Base-by-base conservation (phyloP, 345 rosid genomes). In the Pugionium dolabratum region DNA sequence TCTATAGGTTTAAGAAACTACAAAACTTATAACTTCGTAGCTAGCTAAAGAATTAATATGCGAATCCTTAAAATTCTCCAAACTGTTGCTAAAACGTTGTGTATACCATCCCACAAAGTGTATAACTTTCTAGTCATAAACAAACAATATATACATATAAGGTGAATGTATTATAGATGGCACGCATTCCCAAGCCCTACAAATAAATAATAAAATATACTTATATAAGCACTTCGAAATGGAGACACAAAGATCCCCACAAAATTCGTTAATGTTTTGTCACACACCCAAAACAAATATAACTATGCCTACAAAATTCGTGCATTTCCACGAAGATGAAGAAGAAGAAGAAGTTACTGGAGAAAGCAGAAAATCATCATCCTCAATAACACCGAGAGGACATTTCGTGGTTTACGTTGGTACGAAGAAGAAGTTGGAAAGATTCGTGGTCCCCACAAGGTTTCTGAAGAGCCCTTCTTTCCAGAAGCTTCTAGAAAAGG, bases 351-450 rank as follows among this genome's bases (percentile, higher is more conserved):
- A 42, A 41, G 50, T 31, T 29, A 39, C 2, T 4, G 25, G 52
- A 44, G 72, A 35, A 41, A 63, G 49, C 48, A 50, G 28, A 18
- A 61, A 26, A 53, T 10, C 56, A 53, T 10, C 56, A 33, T 25
- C 52, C 30, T 51, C 45, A 60, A 61, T 31, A 59, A 67, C 77
- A 53, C 77, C 77, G 8, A 73, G 28, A 60, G 73, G 68, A 2
- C 73, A 73, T 53, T 73, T 73, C 63, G 77, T 73, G 29, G 73
- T 73, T 59, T 73, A 73, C 64, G 73, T 73, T 45, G 69, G 64
- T 37, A 54, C 26, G 5, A 47, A 11, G 4, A 54, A 54, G 9
- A 67, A 72, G 11, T 49, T 73, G 66, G 64, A 54, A 35, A 73
- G 77, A 48, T 73, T 73, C 4, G 73, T 73, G 0, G 57, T 73